Evolutionary conservation across 2,329 filamentous ascomycete species (phyloP), one percentile per base, ranked within the genome.

Genomic region (Colletotrichum cereale): DNA sequence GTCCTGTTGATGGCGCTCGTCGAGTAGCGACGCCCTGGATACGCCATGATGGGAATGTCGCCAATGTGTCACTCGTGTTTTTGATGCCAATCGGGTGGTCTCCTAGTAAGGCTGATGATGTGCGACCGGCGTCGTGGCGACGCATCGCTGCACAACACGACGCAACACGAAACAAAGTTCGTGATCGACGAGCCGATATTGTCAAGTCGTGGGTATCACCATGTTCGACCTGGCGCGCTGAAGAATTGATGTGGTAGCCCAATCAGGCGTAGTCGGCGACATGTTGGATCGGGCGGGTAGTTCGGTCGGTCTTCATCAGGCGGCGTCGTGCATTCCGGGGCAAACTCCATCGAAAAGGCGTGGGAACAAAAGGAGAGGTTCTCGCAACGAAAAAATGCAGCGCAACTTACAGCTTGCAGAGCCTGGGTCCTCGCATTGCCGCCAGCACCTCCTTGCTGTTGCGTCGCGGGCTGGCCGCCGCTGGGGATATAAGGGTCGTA

Each of bases 401-500:
- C 75, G 70, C 73, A 65, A 91, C 93, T 87, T 92, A 97, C 94
- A 84, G 92, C 92, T 89, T 97, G 94, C 76, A 97, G 88, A 75
- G 92, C 92, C 75, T 87, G 84, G 66, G 88, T 86, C 81, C 88
- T 83, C 73, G 82, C 82, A 80, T 83, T 88, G 75, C 82, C 86
- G 75, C 79, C 83, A 78, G 76, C 79, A 73, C 78, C 83, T 81
- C 84, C 57, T 36, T 69, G 82, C 76, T 82, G 81, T 76, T 79
- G 77, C 71, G 82, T 81, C 71, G 77, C 78, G 73, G 84, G 82
- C 82, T 87, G 86, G 83, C 90, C 90, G 83, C 90, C 90, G 80
- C 89, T 90, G 80, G 94, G 94, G 82, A 96, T 95, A 85, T 96
- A 97, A 74, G 94, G 94, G 84, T 97, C 94, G 84, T 97, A 97